These are phyloP conservation scores for Tolypocladium guangdongense DNA, from an alignment of 2,329 filamentous ascomycete genomes.

Conservation along the genomic window DNA sequence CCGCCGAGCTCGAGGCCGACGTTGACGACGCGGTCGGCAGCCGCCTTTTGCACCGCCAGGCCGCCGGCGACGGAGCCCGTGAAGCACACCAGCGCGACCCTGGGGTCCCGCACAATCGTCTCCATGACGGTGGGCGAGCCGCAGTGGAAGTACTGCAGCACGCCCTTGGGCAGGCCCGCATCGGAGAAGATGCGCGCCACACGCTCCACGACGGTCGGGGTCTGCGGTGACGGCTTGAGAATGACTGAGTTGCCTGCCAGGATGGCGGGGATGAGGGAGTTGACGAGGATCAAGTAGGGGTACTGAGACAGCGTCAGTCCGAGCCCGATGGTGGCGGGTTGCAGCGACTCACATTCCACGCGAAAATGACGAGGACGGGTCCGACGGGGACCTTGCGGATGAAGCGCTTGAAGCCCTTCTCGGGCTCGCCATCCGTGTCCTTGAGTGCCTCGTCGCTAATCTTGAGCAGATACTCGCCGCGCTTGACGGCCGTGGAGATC, in stretches of 20 bases:
- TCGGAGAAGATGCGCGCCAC: conserved; percentile 64
- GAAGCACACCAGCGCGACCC: conserved; percentile 77
- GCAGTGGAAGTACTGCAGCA: conserved; percentile 87
- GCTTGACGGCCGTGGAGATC: conserved; percentile 72
- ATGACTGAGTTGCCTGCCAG: conserved; percentile 86
- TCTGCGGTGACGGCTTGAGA: conserved; percentile 89
- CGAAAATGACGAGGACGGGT: conserved; percentile 79
- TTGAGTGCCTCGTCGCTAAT: conserved; percentile 69
- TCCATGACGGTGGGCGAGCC: conserved; percentile 70
- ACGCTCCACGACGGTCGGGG: conserved; percentile 82
- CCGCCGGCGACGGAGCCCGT: conserved; percentile 87
- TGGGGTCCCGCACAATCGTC: conserved; percentile 63
- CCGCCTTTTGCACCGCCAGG: conserved; percentile 73
- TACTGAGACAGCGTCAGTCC: conserved; percentile 46
- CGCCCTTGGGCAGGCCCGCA: conserved; percentile 71
- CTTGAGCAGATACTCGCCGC: conserved; percentile 76
- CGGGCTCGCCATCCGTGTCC: conserved; percentile 70
- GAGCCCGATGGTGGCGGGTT: background rate
- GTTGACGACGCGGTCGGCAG: conserved; percentile 70
- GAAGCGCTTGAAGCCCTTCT: conserved; percentile 83
- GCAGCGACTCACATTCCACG: conserved; percentile 74
- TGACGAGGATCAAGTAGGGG: conserved; percentile 86
- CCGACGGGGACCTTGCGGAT: conserved; percentile 83
- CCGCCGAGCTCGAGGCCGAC: conserved; percentile 88
- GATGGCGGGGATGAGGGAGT: conserved; percentile 85